Base-by-base conservation (phyloP, 2,329 filamentous ascomycete genomes). In the Ceratocystis smalleyi region DNA sequence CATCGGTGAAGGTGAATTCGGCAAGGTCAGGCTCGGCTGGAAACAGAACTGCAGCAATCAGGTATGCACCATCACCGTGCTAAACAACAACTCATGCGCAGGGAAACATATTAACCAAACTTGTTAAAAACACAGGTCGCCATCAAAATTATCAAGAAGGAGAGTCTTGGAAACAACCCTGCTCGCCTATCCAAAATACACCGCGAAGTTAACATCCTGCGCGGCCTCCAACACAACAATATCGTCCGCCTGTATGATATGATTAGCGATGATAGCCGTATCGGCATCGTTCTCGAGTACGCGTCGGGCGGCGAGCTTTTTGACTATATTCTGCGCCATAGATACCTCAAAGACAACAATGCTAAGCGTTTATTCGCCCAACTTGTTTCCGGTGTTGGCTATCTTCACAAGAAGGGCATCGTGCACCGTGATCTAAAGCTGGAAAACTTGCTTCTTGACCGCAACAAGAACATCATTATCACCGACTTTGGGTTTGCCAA, bases 401-500 rank as follows among this genome's bases (percentile, higher is more conserved):
- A 99, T 75, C 79, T 99, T 66, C 94, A 99, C 77, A 96, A 96
- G 75, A 97, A 96, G 77, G 94, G 94, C 67, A 99, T 99, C 69
- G 94, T 99, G 15, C 94, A 99, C 74, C 86, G 94, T 71, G 94
- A 99, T 76, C 77, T 99, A 69, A 99, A 99, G 76, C 80, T 99
- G 59, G 94, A 99, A 76, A 99, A 99, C 72, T 75, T 99, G 70
- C 81, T 99, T 45, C 81, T 99, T 62, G 94, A 99, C 75, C 87
- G 92, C 68, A 96, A 99, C 73, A 87, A 91, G 68, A 99, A 99
- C 77, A 97, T 99, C 72, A 99, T 99, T 76, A 99, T 99, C 72
- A 99, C 94, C 17, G 94, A 99, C 76, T 99, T 99, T 75, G 94
- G 94, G 19, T 99, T 99, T 73, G 94, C 94, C 69, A 99, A 99